Base-by-base conservation (phyloP, 176 grass and related monocot species). In the Thinopyrum elongatum region DNA sequence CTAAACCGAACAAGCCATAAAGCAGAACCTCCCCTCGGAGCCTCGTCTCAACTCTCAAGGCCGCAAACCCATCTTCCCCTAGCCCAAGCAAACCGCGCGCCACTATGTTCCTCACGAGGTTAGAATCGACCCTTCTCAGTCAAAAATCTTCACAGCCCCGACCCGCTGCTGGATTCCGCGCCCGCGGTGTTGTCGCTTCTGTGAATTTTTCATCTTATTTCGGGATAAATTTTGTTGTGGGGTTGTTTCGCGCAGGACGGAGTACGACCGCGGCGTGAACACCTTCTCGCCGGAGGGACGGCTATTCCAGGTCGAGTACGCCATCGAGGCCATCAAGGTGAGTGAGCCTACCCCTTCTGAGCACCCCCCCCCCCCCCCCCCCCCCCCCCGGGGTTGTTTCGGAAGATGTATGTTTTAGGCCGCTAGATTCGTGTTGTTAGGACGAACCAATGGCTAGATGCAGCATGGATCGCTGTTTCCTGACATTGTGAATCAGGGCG, bases 321-420 rank as follows among this genome's bases (percentile, higher is more conserved):
- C 95, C 80, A 98, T 98, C 63, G 95, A 98, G 89, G 95, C 93
- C 62, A 98, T 98, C 83, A 98, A 95, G 93, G 93, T 98, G 59
- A 77, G 79, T 17, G 47, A 51, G 14, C 41, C 71, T 17, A 49
- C 15, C 41, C 41, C 71, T 75, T 25, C 72, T 10, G 71, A 49
- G 3, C 22, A 39, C 33, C 57, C 38, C 38, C 38, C 2, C 36
- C 36, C 36, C 36, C 36, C 36, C 36, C 8, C 8, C 8, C 38
- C 7, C 35, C 35, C 35, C 34, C 34, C 7, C 68, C 16, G n/a
- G 31, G 31, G 33, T 39, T 62, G 19, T 79, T 62, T 26, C 7
- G 42, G n/a, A 4, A 25, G 34, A 63, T 26, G n/a, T 79, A 15
- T 57, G 55, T 33, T 3, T 23, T 78, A 16, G 55, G n/a, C 25